Percentiles rank a stretch among this genome's conserved stretches.
These are phyloP conservation scores for Sphaerulina vaccinii DNA, from an alignment of 2,329 filamentous ascomycete genomes.

Conservation along the genomic window DNA sequence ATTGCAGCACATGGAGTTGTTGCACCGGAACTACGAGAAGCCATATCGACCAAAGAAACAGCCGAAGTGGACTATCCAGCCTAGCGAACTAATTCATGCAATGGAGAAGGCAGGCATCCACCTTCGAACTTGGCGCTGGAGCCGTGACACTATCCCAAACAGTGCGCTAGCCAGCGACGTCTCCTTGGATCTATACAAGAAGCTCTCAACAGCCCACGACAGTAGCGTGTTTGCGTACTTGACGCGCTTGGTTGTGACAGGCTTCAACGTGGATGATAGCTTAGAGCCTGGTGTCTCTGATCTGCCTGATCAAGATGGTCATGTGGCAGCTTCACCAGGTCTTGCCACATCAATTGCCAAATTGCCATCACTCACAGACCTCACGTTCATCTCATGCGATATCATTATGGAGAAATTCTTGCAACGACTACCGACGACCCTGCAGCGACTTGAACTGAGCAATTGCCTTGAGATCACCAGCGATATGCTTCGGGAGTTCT, in stretches of 20 bases:
- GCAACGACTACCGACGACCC: slow-evolving; percentile 62
- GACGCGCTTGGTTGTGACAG: slow-evolving; percentile 57
- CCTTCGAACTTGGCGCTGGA: slow-evolving; percentile 58
- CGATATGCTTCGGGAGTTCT: slow-evolving; percentile 62
- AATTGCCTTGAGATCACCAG: slow-evolving; percentile 77
- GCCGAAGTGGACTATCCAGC: slow-evolving; percentile 64
- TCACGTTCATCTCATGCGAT: slow-evolving; percentile 74
- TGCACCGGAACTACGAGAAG: slow-evolving; percentile 66
- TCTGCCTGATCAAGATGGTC: not conserved
- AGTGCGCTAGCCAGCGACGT: slow-evolving; percentile 13
- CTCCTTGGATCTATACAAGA: slow-evolving; percentile 26
- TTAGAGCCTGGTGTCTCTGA: slow-evolving; percentile 42
- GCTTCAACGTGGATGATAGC: slow-evolving; percentile 34
- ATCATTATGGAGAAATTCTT: slow-evolving; percentile 68
- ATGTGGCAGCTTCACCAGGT: slow-evolving; percentile 14
- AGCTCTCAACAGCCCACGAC: slow-evolving; percentile 39
- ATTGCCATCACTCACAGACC: slow-evolving; percentile 63
- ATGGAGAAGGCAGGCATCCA: slow-evolving; percentile 53
- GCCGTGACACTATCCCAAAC: slow-evolving; percentile 31
- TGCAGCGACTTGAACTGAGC: slow-evolving; percentile 69
- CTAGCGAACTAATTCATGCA: slow-evolving; percentile 62
- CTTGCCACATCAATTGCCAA: slow-evolving; percentile 52
- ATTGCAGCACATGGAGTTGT: slow-evolving; percentile 68
- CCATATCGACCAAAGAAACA: slow-evolving; percentile 61
- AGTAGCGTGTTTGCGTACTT: slow-evolving; percentile 53